A percentile compares a stretch with the other conserved stretches of the same genome.
phyloP scores from a whole-genome alignment of 1,284 basidiomycete species.

The Trichosporon asahii region DNA sequence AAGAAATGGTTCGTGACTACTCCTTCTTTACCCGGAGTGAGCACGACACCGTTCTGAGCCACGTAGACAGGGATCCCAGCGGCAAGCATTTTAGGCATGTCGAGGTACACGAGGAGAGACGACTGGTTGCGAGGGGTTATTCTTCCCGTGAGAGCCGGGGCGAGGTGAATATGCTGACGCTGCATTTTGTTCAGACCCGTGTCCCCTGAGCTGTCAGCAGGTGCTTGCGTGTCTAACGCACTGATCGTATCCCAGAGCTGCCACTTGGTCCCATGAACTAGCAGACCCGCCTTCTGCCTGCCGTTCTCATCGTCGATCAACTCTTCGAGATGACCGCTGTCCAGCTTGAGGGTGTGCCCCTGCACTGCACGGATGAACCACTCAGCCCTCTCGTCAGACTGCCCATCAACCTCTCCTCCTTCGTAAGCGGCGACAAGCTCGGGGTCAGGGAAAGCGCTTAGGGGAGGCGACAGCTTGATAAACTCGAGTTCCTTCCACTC shows the following conservation, averaged over 20 bases:
- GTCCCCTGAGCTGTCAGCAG: neutral
- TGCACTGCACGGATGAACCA: slow-evolving; percentile 93
- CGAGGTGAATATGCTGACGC: slow-evolving; percentile 52
- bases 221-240: slow-evolving; percentile 26
- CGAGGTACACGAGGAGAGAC: slow-evolving; percentile 49
- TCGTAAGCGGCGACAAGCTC: slow-evolving; percentile 1
- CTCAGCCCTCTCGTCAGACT: slow-evolving; percentile 32
- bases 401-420: slow-evolving; percentile 4
- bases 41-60: slow-evolving; percentile 48
- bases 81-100: slow-evolving; percentile 35
- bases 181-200: slow-evolving; percentile 46
- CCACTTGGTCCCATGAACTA: slow-evolving; percentile 50
- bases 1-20: slow-evolving; percentile 37
- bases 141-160: slow-evolving; percentile 36
- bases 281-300: slow-evolving; percentile 30
- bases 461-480: slow-evolving; percentile 24
- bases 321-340: slow-evolving; percentile 52
- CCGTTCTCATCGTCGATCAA: slow-evolving; percentile 40
- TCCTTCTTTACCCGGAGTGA: slow-evolving; percentile 46
- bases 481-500: slow-evolving; percentile 34
- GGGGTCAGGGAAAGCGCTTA: neutral
- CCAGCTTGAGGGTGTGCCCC: slow-evolving; percentile 81
- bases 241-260: slow-evolving; percentile 48
- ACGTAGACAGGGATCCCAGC: slow-evolving; percentile 44
- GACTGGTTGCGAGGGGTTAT: slow-evolving; percentile 43